Percentiles rank a stretch among this genome's conserved stretches.
Evolutionary conservation across 2,329 filamentous ascomycete genomes (phyloP).

Genomic region (Fusarium graminum): DNA sequence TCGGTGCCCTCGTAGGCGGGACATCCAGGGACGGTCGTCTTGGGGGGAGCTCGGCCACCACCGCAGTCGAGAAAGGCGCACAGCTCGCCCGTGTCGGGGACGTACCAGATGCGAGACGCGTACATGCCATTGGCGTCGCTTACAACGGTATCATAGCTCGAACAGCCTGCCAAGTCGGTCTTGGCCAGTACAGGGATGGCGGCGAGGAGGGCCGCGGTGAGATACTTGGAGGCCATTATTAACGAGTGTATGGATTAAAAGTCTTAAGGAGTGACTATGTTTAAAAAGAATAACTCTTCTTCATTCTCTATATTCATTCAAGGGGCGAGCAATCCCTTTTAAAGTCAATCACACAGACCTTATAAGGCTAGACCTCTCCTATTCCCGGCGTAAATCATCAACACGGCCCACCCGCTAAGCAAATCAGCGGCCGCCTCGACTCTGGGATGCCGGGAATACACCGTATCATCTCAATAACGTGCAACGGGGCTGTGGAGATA

Average conservation of each 20-base stretch:
- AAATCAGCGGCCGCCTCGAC: slow-evolving; percentile 15
- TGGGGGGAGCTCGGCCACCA: slow-evolving; percentile 74
- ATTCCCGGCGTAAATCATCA: slow-evolving; percentile 31
- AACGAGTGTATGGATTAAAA: slow-evolving; percentile 26
- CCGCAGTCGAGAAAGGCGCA: slow-evolving; percentile 76
- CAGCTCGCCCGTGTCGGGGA: slow-evolving; percentile 73
- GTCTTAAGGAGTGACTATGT: slow-evolving; percentile 13
- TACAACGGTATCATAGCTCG: slow-evolving; percentile 54
- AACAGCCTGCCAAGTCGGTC: slow-evolving; percentile 63
- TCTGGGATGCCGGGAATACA: slow-evolving; percentile 15
- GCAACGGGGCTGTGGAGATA: too few species aligned
- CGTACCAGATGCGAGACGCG: slow-evolving; percentile 68
- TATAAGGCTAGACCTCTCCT: slow-evolving; percentile 8
- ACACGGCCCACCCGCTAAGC: slow-evolving; percentile 18
- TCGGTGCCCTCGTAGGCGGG: slow-evolving; percentile 66
- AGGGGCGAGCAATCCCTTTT: slow-evolving; percentile 29
- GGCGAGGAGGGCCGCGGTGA: slow-evolving; percentile 48
- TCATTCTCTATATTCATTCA: neutral
- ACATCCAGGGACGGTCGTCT: slow-evolving; percentile 73
- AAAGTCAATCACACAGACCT: slow-evolving; percentile 15
- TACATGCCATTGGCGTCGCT: slow-evolving; percentile 53
- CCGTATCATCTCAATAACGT: too few species aligned
- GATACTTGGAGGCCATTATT: slow-evolving; percentile 48
- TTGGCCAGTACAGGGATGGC: slow-evolving; percentile 55
- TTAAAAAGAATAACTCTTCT: slow-evolving; percentile 15